Evolutionary conservation across 805 yeast species (phyloP), one percentile per base, ranked within the genome.

Genomic region (Ogataea naganishii): DNA sequence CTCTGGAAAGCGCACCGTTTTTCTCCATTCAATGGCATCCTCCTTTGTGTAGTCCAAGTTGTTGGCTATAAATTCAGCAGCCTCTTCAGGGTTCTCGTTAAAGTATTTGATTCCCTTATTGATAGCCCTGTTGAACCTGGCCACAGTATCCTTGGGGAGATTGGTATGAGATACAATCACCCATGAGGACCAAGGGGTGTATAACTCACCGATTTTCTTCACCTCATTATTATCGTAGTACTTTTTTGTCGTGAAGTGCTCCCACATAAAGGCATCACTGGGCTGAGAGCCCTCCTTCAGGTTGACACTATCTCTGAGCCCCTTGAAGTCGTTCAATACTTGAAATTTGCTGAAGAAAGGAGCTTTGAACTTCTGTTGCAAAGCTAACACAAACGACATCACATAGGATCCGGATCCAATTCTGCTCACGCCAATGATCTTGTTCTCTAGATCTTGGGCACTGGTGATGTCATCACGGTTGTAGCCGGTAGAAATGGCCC

Each of bases 121-220:
- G 22, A 85, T 58, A 1, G 76, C 77, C 2, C 49, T 43, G 28
- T 75, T 39, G 36, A 85, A 78, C 3, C 41, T 43, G 3, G 35
- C 32, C 24, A 66, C 41, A 4, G 46, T 50, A 9, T 37, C 51
- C 1, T 40, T 36, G n/a, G 9, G 11, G 5, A 66, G 41, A n/a
- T 57, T 60, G 11, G 58, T 46, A 31, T 66, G 54, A 5, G 74
- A 74, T 14, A 75, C 72, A 28, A 85, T 66, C 11, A 84, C 88
- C 96, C 96, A 86, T 2, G 94, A 81, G 8, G 96, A 89, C 96
- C 96, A 86, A 13, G 96, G 96, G 1, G 96, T 86, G 56, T 80
- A 82, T 34, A 86, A 85, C 40, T 81, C 83, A 11, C 95, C 96
- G 36, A 86, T 75, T 41, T 71, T 63, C 56, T 80, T 83, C 56